These are phyloP conservation scores for Corniculantispora saksenae DNA, from an alignment of 2,329 filamentous ascomycete genomes.

Conservation along the genomic window DNA sequence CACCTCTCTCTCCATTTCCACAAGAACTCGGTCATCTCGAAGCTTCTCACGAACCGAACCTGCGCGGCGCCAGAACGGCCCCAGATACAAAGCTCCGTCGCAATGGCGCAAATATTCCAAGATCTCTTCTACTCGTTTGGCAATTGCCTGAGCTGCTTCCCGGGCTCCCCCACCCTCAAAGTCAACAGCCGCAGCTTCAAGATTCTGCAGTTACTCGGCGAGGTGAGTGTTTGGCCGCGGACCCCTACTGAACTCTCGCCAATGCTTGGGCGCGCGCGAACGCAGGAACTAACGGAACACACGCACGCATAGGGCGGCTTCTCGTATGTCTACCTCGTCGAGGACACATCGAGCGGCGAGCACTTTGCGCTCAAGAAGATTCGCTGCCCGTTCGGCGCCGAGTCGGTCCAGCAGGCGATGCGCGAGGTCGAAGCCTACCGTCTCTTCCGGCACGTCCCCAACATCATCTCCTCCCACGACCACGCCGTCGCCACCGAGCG, in stretches of 20 bases:
- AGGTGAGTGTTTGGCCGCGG: no score
- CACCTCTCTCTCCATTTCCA: neutral
- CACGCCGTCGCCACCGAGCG: constrained; percentile 78
- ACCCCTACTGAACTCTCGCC: no score
- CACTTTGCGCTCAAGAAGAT: constrained; percentile 98
- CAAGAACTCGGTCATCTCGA: neutral
- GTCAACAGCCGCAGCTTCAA: constrained; percentile 96
- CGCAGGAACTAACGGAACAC: neutral
- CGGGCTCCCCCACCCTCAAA: constrained; percentile 87
- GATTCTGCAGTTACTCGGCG: constrained; percentile 88
- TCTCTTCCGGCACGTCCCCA: constrained; percentile 78
- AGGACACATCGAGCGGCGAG: constrained; percentile 80
- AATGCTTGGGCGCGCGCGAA: no score
- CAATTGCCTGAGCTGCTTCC: constrained; percentile 96
- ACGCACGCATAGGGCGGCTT: constrained; percentile 99
- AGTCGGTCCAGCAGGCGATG: constrained; percentile 91
- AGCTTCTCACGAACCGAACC: neutral
- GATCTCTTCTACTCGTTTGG: constrained; percentile 90
- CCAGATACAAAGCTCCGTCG: neutral
- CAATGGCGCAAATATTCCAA: constrained; percentile 80
- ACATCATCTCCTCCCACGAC: constrained; percentile 85
- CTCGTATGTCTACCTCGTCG: constrained; percentile 97
- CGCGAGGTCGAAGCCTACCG: constrained; percentile 97
- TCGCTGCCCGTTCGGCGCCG: constrained; percentile 93
- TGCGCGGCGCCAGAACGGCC: neutral